A percentile compares a stretch with the other conserved stretches of the same genome.
Evolutionary conservation across 495 filamentous ascomycete species (phyloP).

Genomic region (Podospora australis): DNA sequence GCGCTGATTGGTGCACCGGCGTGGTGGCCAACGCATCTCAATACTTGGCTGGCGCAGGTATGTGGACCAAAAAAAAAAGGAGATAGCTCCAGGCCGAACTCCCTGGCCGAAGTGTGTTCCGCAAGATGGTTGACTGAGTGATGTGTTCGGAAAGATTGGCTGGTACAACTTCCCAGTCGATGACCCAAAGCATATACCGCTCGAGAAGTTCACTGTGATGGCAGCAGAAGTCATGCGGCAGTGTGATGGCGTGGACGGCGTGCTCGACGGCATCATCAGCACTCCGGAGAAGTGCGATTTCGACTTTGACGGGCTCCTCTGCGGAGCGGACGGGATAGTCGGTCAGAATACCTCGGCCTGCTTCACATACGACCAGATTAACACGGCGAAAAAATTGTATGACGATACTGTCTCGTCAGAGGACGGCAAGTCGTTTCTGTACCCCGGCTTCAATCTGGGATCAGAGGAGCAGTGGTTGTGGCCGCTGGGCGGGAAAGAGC

Average conservation of each 20-base stretch:
- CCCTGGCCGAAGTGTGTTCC: too few species aligned
- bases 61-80: background rate
- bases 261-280: conserved; percentile 59
- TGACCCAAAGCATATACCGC: conserved; percentile 45
- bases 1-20: conserved; percentile 40
- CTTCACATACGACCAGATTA: conserved; percentile 50
- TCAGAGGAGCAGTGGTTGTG: conserved; percentile 23
- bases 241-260: conserved; percentile 60
- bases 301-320: conserved; percentile 47
- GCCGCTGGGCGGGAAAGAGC: background rate
- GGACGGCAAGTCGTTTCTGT: conserved; percentile 46
- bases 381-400: conserved; percentile 49
- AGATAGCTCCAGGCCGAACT: conserved; percentile 28
- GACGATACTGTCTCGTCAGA: conserved; percentile 38
- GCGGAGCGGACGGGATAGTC: conserved; percentile 27
- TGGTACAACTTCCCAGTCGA: conserved; percentile 34
- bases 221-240: conserved; percentile 55
- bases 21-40: conserved; percentile 43
- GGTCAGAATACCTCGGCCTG: conserved; percentile 35
- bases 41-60: conserved; percentile 29
- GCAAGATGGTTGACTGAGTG: too few species aligned
- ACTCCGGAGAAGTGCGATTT: conserved; percentile 54
- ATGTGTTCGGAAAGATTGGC: too few species aligned
- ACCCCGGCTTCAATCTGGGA: conserved; percentile 40
- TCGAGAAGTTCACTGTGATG: conserved; percentile 45